These are phyloP conservation scores for Cercospora brassicicola DNA, from an alignment of 2,329 filamentous ascomycete species.

Conservation along the genomic window DNA sequence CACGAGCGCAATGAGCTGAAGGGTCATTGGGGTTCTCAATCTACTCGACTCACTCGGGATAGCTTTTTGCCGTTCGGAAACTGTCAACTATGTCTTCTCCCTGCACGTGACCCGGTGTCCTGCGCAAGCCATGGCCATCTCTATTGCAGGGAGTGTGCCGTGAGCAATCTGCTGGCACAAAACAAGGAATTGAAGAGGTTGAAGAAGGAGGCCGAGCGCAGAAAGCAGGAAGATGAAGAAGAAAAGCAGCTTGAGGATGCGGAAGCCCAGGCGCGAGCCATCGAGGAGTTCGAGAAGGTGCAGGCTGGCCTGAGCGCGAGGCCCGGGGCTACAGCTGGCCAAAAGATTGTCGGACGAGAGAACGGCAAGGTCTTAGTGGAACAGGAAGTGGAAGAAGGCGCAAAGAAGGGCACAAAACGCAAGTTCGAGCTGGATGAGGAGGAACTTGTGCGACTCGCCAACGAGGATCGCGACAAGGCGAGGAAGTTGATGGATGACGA, in stretches of 20 bases:
- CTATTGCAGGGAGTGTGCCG: constrained; percentile 92
- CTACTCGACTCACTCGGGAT: constrained; percentile 82
- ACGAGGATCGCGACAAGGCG: constrained; percentile 68
- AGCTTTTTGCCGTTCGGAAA: constrained; percentile 89
- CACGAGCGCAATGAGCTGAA: constrained; percentile 84
- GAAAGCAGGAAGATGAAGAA: constrained; percentile 63
- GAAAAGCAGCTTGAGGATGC: constrained; percentile 62
- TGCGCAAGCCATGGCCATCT: constrained; percentile 78
- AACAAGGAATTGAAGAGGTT: constrained; percentile 85
- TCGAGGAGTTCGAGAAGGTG: constrained; percentile 80
- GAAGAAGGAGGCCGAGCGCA: constrained; percentile 62
- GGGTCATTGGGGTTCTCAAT: constrained; percentile 75
- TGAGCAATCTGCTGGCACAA: constrained; percentile 86
- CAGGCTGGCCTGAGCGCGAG: constrained; percentile 62
- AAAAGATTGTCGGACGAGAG: constrained; percentile 48
- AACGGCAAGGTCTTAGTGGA: constrained; percentile 37
- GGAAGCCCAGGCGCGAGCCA: constrained; percentile 67
- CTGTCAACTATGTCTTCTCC: constrained; percentile 82
- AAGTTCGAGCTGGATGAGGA: constrained; percentile 77
- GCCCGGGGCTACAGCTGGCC: constrained; percentile 45
- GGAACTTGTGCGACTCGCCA: constrained; percentile 69
- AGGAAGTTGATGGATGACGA: constrained; percentile 62
- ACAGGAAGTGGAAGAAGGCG: constrained; percentile 31
- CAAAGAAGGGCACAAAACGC: constrained; percentile 60
- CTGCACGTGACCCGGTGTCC: constrained; percentile 77